Conservation (phyloP, 164 flowering plant species). For the Sedum album region DNA sequence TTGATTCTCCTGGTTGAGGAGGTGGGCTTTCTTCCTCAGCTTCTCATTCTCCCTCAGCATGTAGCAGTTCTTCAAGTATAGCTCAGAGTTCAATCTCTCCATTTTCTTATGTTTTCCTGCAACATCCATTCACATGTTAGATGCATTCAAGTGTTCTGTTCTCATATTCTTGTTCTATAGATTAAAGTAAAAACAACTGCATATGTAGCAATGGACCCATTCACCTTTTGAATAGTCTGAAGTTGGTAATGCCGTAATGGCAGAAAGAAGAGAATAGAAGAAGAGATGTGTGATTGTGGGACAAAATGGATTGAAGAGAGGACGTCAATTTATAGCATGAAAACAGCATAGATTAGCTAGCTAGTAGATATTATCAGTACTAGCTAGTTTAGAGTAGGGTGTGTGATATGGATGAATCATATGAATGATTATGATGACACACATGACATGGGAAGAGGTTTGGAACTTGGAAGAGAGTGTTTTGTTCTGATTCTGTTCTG, state of each 20-base stretch:
- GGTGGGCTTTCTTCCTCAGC: conserved; percentile 50
- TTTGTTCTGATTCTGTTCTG: too few species aligned
- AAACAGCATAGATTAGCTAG: not conserved
- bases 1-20: conserved; percentile 51
- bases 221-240: not conserved
- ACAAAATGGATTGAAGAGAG: conserved; percentile 3
- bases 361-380: not conserved
- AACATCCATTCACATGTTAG: not conserved
- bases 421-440: not conserved
- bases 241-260: not conserved
- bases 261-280: not conserved
- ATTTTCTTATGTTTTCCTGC: conserved; percentile 13
- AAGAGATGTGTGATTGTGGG: not conserved
- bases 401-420: not conserved
- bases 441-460: too few species aligned
- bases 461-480: too few species aligned
- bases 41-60: conserved; percentile 50
- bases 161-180: not conserved
- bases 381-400: not conserved
- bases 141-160: too few species aligned
- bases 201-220: not conserved
- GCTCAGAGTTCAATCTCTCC: conserved; percentile 51
- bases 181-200: not conserved
- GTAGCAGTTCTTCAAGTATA: conserved; percentile 44
- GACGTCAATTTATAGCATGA: not conserved